phyloP scores from a whole-genome alignment of 2,329 filamentous ascomycete genomes.

The Fusarium lyarnte region DNA sequence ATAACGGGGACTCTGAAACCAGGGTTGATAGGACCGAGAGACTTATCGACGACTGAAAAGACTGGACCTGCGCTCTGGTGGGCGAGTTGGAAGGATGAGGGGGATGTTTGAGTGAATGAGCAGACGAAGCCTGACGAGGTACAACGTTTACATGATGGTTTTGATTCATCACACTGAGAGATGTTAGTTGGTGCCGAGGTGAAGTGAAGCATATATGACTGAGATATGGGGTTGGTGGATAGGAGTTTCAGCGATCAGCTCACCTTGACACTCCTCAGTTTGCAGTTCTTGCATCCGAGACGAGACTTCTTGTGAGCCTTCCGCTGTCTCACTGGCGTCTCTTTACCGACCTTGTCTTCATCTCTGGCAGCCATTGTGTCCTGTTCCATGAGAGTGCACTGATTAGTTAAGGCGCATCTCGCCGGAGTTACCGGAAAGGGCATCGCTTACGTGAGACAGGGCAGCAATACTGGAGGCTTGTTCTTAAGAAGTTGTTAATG shows the following conservation, averaged over 20 bases:
- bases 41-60: conserved; percentile 12
- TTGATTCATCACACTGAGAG: conserved; percentile 62
- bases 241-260: not conserved
- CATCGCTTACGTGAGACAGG: not conserved
- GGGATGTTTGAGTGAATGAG: conserved; percentile 51
- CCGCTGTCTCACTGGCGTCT: conserved; percentile 39
- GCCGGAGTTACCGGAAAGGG: conserved; percentile 10
- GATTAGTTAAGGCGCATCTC: not conserved
- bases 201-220: not conserved
- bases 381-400: not conserved
- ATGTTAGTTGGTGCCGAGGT: not conserved
- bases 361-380: conserved; percentile 10
- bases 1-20: conserved; percentile 40
- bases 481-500: not conserved
- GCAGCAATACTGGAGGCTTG: not conserved
- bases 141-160: conserved; percentile 61
- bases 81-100: conserved; percentile 35
- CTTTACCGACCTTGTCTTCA: not conserved
- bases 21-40: conserved; percentile 20
- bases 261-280: conserved; percentile 63
- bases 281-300: conserved; percentile 65
- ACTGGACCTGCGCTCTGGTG: conserved; percentile 20
- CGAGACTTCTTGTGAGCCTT: conserved; percentile 62
- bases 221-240: not conserved
- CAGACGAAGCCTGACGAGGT: conserved; percentile 58